A percentile compares a stretch with the other conserved stretches of the same genome.
phyloP scores from a whole-genome alignment of 441 rosid species.

The Dalechampia spathulata region DNA sequence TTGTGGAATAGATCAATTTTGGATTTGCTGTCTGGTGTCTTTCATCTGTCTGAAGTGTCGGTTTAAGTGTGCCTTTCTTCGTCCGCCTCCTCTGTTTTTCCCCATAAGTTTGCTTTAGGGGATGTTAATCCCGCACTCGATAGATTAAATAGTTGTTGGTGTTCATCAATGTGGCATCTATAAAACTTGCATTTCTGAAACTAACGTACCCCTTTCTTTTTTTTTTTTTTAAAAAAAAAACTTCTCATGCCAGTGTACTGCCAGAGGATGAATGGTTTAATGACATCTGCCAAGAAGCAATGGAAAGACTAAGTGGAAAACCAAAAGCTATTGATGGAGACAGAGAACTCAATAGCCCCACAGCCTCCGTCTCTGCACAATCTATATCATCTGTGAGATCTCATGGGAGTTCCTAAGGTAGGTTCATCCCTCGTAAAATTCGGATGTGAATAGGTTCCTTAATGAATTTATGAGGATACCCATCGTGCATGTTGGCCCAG shows the following conservation, averaged over 20 bases:
- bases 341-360: constrained; percentile 72
- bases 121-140: neutral
- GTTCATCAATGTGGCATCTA: too few relatives aligned
- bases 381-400: constrained; percentile 92
- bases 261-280: constrained; percentile 96
- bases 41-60: too few relatives aligned
- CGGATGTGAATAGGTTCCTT: constrained; percentile 16
- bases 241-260: constrained; percentile 46
- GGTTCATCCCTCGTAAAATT: constrained; percentile 30
- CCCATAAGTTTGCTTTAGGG: neutral
- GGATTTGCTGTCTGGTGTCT: too few relatives aligned
- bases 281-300: constrained; percentile 70
- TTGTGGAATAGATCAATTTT: too few relatives aligned
- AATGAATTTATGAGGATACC: constrained; percentile 11
- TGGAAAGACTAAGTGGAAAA: constrained; percentile 81
- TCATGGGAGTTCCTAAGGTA: constrained; percentile 63
- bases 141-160: neutral
- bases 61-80: too few relatives aligned
- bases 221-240: too few relatives aligned
- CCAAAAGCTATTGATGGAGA: constrained; percentile 64
- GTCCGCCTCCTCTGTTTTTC: too few relatives aligned
- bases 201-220: constrained; percentile 1
- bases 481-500: constrained; percentile 12
- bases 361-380: constrained; percentile 94
- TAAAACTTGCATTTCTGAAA: neutral